Base-by-base conservation (phyloP, 345 rosid genomes). In the Nasturtium officinale region DNA sequence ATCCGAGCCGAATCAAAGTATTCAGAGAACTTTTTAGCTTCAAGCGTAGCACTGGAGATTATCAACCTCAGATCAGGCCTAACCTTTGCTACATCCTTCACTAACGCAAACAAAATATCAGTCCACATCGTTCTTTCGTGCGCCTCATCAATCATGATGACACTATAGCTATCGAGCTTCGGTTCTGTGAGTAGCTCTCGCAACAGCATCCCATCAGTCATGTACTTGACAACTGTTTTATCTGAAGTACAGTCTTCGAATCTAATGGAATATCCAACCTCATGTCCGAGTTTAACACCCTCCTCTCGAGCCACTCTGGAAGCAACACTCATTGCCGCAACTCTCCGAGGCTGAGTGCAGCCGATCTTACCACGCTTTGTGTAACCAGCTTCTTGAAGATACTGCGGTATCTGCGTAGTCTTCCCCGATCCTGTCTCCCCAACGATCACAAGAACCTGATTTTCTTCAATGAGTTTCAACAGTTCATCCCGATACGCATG, bases 341-440 rank as follows among this genome's bases (percentile, higher is more conserved):
- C 96, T 69, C 95, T 79, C 47, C 98, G 81, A 33, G 96, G 98
- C 81, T 94, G 98, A 28, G 98, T 94, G 71, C 98, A 94, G 37
- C 95, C 93, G 57, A 89, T 69, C 91, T 82, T 94, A 18, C 98
- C 98, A 58, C 73, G 83, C 76, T 85, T 91, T 1, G 97, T 90
- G 79, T 90, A 90, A 67, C 94, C 96, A 16, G 89, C 96, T 83
- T 89, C 94, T 63, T 83, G 90, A 65, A 90, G 94, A 80, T 87
- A 93, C 59, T 93, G 98, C 3, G 97, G 97, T 71, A 90, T 89
- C 78, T 92, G 98, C 9, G 97, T 90, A 21, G 98, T 92, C 87
- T 92, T 92, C 5, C 98, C 98, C 5, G 96, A 93, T 48, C 97
- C 97, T 53, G 98, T 94, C 71, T 94, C 98, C 57, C 98, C 98